Evolutionary conservation across 768 basidiomycete species (phyloP).

Genomic region (Lyophyllum semitale): DNA sequence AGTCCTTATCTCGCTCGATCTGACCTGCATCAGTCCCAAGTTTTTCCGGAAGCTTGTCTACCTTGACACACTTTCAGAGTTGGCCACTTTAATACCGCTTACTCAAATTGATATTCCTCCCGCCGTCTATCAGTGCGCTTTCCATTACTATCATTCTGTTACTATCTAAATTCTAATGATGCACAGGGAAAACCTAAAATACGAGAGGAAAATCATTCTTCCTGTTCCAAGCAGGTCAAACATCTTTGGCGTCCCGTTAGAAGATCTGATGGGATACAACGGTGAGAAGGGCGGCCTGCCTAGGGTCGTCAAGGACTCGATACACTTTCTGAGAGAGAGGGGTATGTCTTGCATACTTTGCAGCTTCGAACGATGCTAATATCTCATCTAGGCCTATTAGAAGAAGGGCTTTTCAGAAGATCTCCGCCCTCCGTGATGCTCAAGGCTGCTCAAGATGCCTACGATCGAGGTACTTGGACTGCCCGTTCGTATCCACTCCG

Average conservation of each 20-base stretch:
- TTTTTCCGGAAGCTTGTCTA: constrained; percentile 87
- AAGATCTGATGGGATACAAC: constrained; percentile 80
- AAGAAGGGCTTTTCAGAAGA: constrained; percentile 83
- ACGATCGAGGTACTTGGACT: constrained; percentile 66
- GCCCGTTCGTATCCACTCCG: neutral
- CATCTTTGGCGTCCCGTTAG: constrained; percentile 79
- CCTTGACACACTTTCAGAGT: constrained; percentile 72
- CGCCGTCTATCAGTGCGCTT: constrained; percentile 75
- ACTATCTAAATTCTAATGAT: neutral
- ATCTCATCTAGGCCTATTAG: constrained; percentile 49
- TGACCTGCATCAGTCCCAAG: constrained; percentile 64
- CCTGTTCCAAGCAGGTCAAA: constrained; percentile 62
- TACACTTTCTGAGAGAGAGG: constrained; percentile 67
- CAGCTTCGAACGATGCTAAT: neutral
- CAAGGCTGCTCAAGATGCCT: constrained; percentile 78
- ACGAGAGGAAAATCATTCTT: constrained; percentile 68
- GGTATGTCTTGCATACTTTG: constrained; percentile 30
- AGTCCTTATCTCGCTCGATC: neutral
- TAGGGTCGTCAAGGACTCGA: constrained; percentile 74
- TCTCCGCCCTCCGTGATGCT: constrained; percentile 73
- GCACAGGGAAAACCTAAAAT: constrained; percentile 74
- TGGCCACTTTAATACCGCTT: constrained; percentile 77
- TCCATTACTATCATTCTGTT: neutral
- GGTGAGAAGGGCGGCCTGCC: constrained; percentile 86
- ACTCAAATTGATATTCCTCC: constrained; percentile 87